phyloP scores from a whole-genome alignment of 345 rosid species.

The Arabis hirsuta region DNA sequence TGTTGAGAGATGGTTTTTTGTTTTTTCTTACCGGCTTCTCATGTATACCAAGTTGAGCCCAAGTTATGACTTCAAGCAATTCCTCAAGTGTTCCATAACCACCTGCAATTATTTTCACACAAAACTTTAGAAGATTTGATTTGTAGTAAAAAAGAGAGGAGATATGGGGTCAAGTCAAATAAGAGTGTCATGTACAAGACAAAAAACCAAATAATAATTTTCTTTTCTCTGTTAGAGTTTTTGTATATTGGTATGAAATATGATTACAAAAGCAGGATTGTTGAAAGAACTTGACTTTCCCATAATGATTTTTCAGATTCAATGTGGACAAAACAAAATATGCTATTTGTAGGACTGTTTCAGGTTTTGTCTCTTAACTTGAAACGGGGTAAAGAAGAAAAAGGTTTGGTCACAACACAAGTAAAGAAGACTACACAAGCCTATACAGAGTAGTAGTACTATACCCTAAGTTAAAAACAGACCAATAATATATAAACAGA shows the following conservation, averaged over 20 bases:
- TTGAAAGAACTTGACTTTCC: slow-evolving; percentile 41
- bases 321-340: slow-evolving; percentile 46
- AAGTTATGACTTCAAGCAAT: slow-evolving; percentile 94
- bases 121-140: slow-evolving; percentile 12
- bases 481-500: slow-evolving; percentile 31
- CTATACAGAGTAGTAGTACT: slow-evolving; percentile 18
- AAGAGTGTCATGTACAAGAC: slow-evolving; percentile 31
- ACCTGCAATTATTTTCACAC: slow-evolving; percentile 52
- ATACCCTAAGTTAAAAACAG: slow-evolving; percentile 36
- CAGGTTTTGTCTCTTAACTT: slow-evolving; percentile 46
- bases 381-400: slow-evolving; percentile 35
- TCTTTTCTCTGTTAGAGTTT: slow-evolving; percentile 27
- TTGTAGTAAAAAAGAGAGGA: background rate
- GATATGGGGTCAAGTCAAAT: slow-evolving; percentile 33
- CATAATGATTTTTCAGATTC: slow-evolving; percentile 49
- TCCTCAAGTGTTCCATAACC: slow-evolving; percentile 99
- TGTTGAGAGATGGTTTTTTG: background rate
- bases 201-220: slow-evolving; percentile 12
- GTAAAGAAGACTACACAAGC: slow-evolving; percentile 42
- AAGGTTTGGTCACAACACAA: slow-evolving; percentile 34
- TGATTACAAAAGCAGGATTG: slow-evolving; percentile 34
- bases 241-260: slow-evolving; percentile 9
- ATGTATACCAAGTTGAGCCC: slow-evolving; percentile 99
- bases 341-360: slow-evolving; percentile 39
- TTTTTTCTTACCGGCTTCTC: slow-evolving; percentile 72